phyloP scores from a whole-genome alignment of 2,329 filamentous ascomycete species.

The Pseudogymnoascus sp. region DNA sequence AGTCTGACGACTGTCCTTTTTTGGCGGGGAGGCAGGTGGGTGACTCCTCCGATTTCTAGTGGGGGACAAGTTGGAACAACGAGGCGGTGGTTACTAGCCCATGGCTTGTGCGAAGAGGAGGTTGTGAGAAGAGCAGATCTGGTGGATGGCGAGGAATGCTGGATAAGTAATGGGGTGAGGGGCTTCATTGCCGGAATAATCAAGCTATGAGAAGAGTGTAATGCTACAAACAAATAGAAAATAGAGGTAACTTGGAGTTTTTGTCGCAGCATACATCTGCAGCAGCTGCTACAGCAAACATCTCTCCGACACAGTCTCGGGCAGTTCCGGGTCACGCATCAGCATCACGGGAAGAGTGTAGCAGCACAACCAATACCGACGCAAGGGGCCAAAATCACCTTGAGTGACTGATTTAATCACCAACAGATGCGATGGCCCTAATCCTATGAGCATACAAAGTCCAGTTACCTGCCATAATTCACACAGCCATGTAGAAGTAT shows the following conservation, averaged over 20 bases:
- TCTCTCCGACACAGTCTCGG: not conserved
- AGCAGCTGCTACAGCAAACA: not conserved
- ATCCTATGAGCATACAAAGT: conserved; percentile 7
- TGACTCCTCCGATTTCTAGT: conserved; percentile 68
- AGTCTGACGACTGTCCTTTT: conserved; percentile 79
- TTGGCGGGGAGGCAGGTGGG: conserved; percentile 64
- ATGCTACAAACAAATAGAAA: not conserved
- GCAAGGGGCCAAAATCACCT: not conserved
- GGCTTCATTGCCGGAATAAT: conserved; percentile 57
- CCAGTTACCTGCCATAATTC: conserved; percentile 4
- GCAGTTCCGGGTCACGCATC: not conserved
- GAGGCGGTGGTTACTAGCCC: conserved; percentile 72
- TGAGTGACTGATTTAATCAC: not conserved
- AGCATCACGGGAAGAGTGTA: not conserved
- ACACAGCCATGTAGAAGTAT: conserved; percentile 9
- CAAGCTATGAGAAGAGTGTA: conserved; percentile 15
- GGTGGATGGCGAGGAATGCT: conserved; percentile 67
- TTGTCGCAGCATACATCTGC: not conserved
- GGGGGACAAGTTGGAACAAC: conserved; percentile 81
- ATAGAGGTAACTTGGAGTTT: not conserved
- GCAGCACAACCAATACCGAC: not conserved
- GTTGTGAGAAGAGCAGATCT: conserved; percentile 53
- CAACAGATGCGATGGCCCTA: not conserved
- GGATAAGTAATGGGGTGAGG: conserved; percentile 81
- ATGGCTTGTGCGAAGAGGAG: conserved; percentile 62